Evolutionary conservation across 495 filamentous ascomycete genomes (phyloP), one percentile per base, ranked within the genome.

Genomic region (Echria macrotheca): DNA sequence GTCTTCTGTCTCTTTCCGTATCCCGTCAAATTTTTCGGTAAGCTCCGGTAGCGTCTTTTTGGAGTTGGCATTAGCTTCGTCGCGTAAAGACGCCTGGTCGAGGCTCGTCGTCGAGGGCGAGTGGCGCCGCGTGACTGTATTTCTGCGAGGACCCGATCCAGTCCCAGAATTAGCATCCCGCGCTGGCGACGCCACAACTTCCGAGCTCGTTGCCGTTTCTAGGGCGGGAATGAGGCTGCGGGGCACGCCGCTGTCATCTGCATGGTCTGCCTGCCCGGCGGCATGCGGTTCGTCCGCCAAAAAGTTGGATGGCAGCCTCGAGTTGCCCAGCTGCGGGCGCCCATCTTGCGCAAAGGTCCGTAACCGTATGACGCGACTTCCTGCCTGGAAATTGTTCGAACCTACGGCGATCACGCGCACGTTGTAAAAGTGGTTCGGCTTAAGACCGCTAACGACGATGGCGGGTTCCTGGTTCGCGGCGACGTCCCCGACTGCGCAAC

Each of bases 401-500:
- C 89, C 94, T 22, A 93, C 81, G 8, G 90, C 88, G 53, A 96
- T 84, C 32, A 96, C 87, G 44, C 94, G 83, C 10, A 97, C 82
- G 50, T 90, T 90, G 68, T 97, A 97, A 51, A 86, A 94, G 60
- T 85, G 85, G 40, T 87, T 79, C 0, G 93, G 89, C 50, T 86
- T 82, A 12, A 98, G 73, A 31, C 89, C 86, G 5, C 81, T 84
- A 45, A 98, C 87, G 42, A 86, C 89, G 43, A 97, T 87, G 15
- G 89, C 87, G 2, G 89, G 89, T 69, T 97, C 93, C 50, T 84
- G 78, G 54, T 84, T 81, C 10, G 77, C 70, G 57, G 81, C 80
- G 12, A 88, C 87, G 60, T 95, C 89, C 54, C 91, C 91, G 44
- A 94, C 91, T 95, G 53, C 44, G 47, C 9, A 43, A 10, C 31